Base-by-base conservation (phyloP, 306 rosid species). In the Carpinus viminea region DNA sequence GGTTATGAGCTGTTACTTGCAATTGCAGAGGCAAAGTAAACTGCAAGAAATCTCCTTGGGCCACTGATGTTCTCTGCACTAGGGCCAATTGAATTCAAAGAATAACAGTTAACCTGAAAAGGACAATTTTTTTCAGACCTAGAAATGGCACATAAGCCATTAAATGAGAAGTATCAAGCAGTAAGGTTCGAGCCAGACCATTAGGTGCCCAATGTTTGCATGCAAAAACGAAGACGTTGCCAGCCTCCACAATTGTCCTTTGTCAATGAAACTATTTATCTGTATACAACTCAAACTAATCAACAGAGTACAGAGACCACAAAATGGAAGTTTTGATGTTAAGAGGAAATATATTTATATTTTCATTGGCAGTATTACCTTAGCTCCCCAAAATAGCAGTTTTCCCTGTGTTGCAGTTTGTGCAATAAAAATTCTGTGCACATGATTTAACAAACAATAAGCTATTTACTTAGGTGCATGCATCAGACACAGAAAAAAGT, bases 161-260 rank as follows among this genome's bases (percentile, higher is more conserved):
- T 60, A 79, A 8, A 60, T 43, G 69, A 74, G 71, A 73, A 77
- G 65, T 70, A 73, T 76, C 43, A 70, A 26, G 56, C 45, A 66
- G 62, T 15, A 24, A 70, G 75, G 68, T 31, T 78, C 51, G 77
- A 82, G 81, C 57, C 87, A 60, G 57, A 94, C 98, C 96, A 92
- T 66, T 18, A 94, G 92, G 88, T 94, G 98, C 60, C 93, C 93
- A 36, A 89, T 56, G 79, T 92, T 92, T 43, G 92, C 98, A 82
- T 94, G 98, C 93, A 92, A 80, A 87, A 94, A 92, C 52, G 97
- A 86, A 70, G 96, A 89, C 0, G 97, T 90, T 71, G 66, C 89
- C 36, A 94, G 90, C 90, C 97, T 92, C 98, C 97, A 94, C 64
- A 90, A 55, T 80, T 94, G 94, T 80, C 98, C 97, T 82, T 86